phyloP scores from a whole-genome alignment of 768 basidiomycete species.

The Podaxis carcinomalis region DNA sequence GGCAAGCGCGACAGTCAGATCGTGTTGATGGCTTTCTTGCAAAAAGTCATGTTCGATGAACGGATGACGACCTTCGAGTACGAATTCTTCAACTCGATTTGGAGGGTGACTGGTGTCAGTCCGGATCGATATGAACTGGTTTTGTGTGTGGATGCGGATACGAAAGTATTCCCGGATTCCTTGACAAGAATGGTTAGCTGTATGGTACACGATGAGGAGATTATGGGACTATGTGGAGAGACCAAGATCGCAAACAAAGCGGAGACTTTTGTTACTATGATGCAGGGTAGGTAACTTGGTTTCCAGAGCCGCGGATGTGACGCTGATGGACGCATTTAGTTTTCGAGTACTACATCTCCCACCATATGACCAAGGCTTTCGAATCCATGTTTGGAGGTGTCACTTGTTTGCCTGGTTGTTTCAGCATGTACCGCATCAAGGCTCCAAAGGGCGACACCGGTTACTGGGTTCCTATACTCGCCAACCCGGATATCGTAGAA shows the following conservation, averaged over 20 bases:
- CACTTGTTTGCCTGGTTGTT: constrained; percentile 98
- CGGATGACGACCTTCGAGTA: constrained; percentile 99
- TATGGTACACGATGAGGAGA: constrained; percentile 95
- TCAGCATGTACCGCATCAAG: constrained; percentile 99
- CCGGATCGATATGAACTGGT: constrained; percentile 95
- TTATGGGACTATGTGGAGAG: constrained; percentile 99
- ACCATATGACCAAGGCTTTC: constrained; percentile 98
- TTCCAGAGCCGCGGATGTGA: background rate
- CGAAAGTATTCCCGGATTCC: constrained; percentile 98
- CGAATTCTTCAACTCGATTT: constrained; percentile 98
- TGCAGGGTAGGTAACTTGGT: constrained; percentile 72
- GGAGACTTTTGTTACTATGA: constrained; percentile 99
- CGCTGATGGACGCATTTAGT: constrained; percentile 44
- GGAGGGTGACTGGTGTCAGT: constrained; percentile 92
- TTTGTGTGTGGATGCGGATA: constrained; percentile 96
- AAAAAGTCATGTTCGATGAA: constrained; percentile 99
- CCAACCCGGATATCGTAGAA: constrained; percentile 97
- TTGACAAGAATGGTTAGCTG: constrained; percentile 93
- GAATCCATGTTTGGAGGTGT: constrained; percentile 99
- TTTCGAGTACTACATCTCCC: constrained; percentile 99
- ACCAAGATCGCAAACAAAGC: constrained; percentile 99
- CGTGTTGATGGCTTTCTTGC: constrained; percentile 94
- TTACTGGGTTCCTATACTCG: constrained; percentile 98
- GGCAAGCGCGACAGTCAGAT: constrained; percentile 99
- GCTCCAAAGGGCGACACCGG: constrained; percentile 94